A percentile compares a stretch with the other conserved stretches of the same genome.
These are phyloP conservation scores for Kwoniella pini DNA, from an alignment of 768 basidiomycete genomes.

Conservation along the genomic window DNA sequence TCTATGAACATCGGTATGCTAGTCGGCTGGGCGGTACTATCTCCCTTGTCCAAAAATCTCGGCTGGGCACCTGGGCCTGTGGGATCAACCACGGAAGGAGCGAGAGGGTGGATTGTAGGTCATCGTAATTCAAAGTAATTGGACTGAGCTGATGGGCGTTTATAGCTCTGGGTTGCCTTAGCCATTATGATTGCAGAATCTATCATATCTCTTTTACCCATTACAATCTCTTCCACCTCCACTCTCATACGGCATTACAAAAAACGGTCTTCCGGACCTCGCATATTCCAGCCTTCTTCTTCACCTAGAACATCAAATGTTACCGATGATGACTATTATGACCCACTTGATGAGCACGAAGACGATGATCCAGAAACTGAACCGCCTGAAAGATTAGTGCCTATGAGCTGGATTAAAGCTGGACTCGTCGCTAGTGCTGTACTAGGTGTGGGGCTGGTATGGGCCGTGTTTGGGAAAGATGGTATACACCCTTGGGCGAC, in stretches of 20 bases:
- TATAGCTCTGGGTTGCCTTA: slow-evolving; percentile 82
- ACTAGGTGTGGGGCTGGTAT: slow-evolving; percentile 75
- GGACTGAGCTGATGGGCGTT: not conserved
- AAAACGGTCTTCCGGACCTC: slow-evolving; percentile 29
- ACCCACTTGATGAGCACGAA: slow-evolving; percentile 43
- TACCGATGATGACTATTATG: slow-evolving; percentile 45
- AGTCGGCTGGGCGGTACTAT: slow-evolving; percentile 93
- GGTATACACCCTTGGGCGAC: slow-evolving; percentile 97
- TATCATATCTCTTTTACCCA: slow-evolving; percentile 78
- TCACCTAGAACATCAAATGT: slow-evolving; percentile 25
- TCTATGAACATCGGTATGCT: slow-evolving; percentile 96
- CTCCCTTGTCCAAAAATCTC: slow-evolving; percentile 73
- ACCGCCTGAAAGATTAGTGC: slow-evolving; percentile 72
- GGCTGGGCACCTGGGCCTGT: slow-evolving; percentile 96
- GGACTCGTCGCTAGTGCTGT: slow-evolving; percentile 68
- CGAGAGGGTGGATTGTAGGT: slow-evolving; percentile 61
- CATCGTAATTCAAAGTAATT: not conserved
- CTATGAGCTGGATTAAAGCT: slow-evolving; percentile 70
- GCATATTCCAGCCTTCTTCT: slow-evolving; percentile 30
- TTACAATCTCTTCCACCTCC: slow-evolving; percentile 59
- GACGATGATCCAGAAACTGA: slow-evolving; percentile 70
- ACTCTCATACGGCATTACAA: slow-evolving; percentile 29
- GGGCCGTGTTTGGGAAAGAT: slow-evolving; percentile 83
- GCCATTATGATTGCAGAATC: slow-evolving; percentile 96
- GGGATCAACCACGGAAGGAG: slow-evolving; percentile 78